These are phyloP conservation scores for Pythium angustatum DNA, from an alignment of 352 stramenopile species.

Conservation along the genomic window DNA sequence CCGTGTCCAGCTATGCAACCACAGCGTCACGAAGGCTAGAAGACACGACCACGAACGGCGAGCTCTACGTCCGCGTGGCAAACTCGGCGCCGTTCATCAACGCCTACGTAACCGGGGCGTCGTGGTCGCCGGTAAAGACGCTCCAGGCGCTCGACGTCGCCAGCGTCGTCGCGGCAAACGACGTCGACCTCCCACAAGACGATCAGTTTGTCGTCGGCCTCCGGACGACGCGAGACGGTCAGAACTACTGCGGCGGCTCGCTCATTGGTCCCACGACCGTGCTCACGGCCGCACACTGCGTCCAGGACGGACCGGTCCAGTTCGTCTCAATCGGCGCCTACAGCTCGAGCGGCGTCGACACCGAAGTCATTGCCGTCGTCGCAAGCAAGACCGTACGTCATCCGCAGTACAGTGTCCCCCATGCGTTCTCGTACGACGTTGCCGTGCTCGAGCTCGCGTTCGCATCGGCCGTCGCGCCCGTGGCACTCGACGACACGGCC, in stretches of 20 bases:
- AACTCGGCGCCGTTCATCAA: constrained; percentile 40
- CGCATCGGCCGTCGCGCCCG: constrained; percentile 23
- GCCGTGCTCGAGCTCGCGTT: constrained; percentile 37
- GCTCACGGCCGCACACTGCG: constrained; percentile 47
- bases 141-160: neutral
- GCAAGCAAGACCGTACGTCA: constrained; percentile 25
- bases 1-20: neutral
- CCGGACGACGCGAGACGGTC: constrained; percentile 26
- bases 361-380: constrained; percentile 33
- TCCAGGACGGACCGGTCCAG: constrained; percentile 28
- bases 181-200: neutral
- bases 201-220: constrained; percentile 27
- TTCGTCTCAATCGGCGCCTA: constrained; percentile 34
- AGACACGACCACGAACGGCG: neutral
- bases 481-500: constrained; percentile 24
- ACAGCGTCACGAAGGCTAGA: neutral
- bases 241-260: constrained; percentile 43
- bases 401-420: constrained; percentile 25
- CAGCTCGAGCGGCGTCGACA: constrained; percentile 21
- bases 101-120: constrained; percentile 27
- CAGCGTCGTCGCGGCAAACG: neutral
- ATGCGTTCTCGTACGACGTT: constrained; percentile 31
- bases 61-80: constrained; percentile 28
- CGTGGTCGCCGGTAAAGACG: constrained; percentile 14
- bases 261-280: constrained; percentile 40